These are phyloP conservation scores for Entamoeba dispar DNA, from an alignment of 208 protist species.

Conservation along the genomic window DNA sequence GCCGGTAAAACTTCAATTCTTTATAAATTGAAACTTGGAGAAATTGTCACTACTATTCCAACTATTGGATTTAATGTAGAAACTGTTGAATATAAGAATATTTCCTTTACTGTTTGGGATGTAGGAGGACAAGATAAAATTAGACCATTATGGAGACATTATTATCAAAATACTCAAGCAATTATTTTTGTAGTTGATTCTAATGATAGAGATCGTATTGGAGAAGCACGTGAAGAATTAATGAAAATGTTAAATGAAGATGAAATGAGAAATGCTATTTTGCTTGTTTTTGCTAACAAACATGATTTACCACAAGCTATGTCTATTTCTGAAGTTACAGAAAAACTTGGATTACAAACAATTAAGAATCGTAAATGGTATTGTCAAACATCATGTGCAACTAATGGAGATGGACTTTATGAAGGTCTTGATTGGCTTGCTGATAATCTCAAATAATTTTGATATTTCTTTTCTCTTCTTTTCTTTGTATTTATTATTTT, in stretches of 20 bases:
- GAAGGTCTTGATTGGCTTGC: neutral
- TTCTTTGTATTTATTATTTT: no score
- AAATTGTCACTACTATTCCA: conserved; percentile 34
- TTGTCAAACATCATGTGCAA: neutral
- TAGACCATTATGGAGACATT: conserved; percentile 21
- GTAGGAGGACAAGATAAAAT: conserved; percentile 21
- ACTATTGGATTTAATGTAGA: conserved; percentile 21
- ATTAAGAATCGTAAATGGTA: neutral
- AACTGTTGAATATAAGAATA: neutral
- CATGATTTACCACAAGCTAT: conserved; percentile 8
- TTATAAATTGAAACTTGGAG: conserved; percentile 25
- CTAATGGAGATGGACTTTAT: neutral
- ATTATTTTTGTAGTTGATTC: conserved; percentile 25
- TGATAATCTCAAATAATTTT: neutral
- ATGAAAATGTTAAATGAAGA: neutral
- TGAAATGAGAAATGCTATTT: neutral
- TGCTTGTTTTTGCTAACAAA: conserved; percentile 27
- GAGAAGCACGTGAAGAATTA: neutral
- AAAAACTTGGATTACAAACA: neutral
- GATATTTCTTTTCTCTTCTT: no score
- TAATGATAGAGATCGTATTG: neutral
- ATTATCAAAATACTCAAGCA: conserved; percentile 17
- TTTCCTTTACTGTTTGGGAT: conserved; percentile 26
- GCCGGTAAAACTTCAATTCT: conserved; percentile 28
- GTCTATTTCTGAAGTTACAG: neutral